Conservation (phyloP, 768 basidiomycete species). For the Lentinula aciculospora region DNA sequence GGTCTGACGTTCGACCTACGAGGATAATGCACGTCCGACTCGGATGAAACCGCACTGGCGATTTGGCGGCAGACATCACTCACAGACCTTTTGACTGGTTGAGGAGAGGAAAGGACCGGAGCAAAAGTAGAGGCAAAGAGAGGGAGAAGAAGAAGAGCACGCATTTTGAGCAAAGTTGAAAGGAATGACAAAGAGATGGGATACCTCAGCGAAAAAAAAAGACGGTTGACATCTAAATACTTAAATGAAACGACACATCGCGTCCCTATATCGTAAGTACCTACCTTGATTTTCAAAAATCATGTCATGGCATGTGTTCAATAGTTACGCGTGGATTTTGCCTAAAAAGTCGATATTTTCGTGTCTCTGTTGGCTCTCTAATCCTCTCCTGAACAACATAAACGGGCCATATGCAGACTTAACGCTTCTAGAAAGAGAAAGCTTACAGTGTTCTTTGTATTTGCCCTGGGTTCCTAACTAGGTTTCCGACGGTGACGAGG, state of each 20-base stretch:
- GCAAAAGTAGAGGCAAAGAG: background rate
- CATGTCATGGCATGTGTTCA: too few species aligned
- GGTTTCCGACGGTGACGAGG: too few species aligned
- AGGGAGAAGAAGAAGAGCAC: background rate
- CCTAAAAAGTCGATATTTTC: background rate
- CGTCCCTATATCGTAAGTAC: too few species aligned
- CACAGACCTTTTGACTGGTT: background rate
- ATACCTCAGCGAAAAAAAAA: background rate
- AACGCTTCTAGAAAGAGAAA: too few species aligned
- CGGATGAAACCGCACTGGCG: conserved; percentile 28
- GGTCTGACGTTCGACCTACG: conserved; percentile 18
- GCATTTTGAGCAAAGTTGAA: background rate
- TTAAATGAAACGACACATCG: background rate
- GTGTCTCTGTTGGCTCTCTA: background rate
- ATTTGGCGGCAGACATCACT: conserved; percentile 31
- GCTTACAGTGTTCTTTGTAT: too few species aligned
- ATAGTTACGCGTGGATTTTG: background rate
- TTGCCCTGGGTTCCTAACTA: too few species aligned
- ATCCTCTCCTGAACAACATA: background rate
- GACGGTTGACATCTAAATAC: background rate
- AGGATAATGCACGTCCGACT: conserved; percentile 40
- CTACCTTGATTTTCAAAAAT: too few species aligned
- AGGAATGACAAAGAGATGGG: background rate
- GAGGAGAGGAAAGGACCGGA: background rate
- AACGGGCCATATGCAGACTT: too few species aligned